Conservation (phyloP, 768 basidiomycete genomes). For the Serendipita sp. region DNA sequence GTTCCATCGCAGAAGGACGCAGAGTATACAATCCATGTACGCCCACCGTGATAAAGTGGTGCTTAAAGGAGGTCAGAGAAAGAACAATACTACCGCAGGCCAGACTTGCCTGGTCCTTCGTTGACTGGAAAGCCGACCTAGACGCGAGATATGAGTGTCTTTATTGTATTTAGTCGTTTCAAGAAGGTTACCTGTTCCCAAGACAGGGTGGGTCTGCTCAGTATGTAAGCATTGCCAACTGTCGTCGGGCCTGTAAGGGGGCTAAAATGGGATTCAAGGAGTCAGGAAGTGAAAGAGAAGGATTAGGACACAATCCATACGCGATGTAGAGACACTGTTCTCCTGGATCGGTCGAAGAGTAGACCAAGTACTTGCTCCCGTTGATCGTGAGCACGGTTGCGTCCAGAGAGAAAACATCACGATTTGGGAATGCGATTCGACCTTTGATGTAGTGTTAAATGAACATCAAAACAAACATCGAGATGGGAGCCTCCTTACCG, state of each 20-base stretch:
- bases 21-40: constrained; percentile 7
- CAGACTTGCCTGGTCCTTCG: constrained; percentile 5
- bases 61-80: too few species aligned
- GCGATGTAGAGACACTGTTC: background rate
- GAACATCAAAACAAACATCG: too few species aligned
- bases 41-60: background rate
- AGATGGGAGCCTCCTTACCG: too few species aligned
- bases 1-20: constrained; percentile 5
- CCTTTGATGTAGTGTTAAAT: background rate
- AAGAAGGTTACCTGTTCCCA: too few species aligned
- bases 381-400: background rate
- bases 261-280: background rate
- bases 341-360: background rate
- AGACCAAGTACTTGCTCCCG: background rate
- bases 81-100: too few species aligned
- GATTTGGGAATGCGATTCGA: background rate
- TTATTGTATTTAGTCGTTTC: too few species aligned
- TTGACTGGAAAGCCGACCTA: background rate
- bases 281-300: background rate
- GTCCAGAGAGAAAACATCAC: background rate
- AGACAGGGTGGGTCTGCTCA: too few species aligned
- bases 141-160: too few species aligned
- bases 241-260: constrained; percentile 1
- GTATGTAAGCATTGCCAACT: background rate
- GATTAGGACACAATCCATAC: background rate